These are phyloP conservation scores for Cicer arietinum DNA, from an alignment of 306 rosid genomes.

Conservation along the genomic window DNA sequence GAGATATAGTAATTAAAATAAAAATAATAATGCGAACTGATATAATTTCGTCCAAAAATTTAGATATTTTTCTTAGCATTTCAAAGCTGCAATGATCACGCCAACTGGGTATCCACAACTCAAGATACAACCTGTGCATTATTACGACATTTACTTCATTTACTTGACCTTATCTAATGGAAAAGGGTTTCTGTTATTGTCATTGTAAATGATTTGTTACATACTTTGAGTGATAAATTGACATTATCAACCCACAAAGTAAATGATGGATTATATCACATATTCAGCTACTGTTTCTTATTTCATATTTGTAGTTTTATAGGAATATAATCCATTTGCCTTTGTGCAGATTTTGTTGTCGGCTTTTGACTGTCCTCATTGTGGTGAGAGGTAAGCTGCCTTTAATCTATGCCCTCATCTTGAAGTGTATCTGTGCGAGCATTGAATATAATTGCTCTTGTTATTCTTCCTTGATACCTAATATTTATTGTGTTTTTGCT, in stretches of 20 bases:
- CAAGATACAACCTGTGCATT: neutral
- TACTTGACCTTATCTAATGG: neutral
- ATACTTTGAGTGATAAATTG: constrained; percentile 16
- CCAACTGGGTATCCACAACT: too few relatives aligned
- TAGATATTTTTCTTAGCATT: too few relatives aligned
- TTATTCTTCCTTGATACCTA: constrained; percentile 22
- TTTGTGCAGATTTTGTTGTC: constrained; percentile 77
- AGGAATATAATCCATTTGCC: constrained; percentile 22
- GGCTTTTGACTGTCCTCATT: constrained; percentile 90
- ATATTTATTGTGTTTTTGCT: constrained; percentile 33
- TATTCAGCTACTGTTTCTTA: constrained; percentile 14
- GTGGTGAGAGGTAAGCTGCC: constrained; percentile 81
- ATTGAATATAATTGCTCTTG: neutral
- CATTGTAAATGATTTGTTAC: neutral
- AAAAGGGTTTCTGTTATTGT: constrained; percentile 19
- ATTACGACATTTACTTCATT: neutral
- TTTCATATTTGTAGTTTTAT: constrained; percentile 19
- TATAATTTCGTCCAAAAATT: too few relatives aligned
- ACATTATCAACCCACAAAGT: neutral
- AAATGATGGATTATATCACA: neutral
- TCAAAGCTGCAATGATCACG: too few relatives aligned
- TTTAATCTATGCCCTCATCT: constrained; percentile 13
- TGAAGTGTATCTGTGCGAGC: neutral
- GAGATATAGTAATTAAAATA: neutral
- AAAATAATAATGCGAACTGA: too few relatives aligned